Base-by-base conservation (phyloP, 805 yeast genomes). In the Candida maris region DNA sequence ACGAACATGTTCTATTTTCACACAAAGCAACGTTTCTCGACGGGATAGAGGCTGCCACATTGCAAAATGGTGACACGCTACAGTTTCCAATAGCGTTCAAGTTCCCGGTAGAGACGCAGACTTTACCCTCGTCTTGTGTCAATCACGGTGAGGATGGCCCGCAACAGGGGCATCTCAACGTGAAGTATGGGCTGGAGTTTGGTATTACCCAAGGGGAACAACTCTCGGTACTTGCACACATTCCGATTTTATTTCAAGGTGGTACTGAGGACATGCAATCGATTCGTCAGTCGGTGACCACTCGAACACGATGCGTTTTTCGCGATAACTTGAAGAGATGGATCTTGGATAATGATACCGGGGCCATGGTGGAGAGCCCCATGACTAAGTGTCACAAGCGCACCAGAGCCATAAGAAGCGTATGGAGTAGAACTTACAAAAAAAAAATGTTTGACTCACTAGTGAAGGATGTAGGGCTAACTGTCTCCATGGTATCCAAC, bases 71-170 rank as follows among this genome's bases (percentile, higher is more conserved):
- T 13, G 28, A 38, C 8, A 15, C 23, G 8, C 13, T 34, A 4
- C 33, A 38, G 19, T 32, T 34, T 27, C 36, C 35, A 5, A 27
- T 48, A 21, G 19, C 30, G 20, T 48, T 45, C 34, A 22, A 19
- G 23, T 48, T 48, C 27, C 52, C 52, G 2, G 23, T 18, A 9
- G 44, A 46, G 5, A 14, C 32, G 9, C 39, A 40, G 33, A 30
- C 34, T 13, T 38, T 48, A 2, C 52, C 52, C 2, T 41, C 51
- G 14, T 41, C 51, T 9, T 41, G 45, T 32, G 19, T 17, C 3
- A 27, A 20, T 15, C 40, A 44, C 29, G 52, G 52, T 9, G 34
- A 36, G 18, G 24, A 19, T 1, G 44, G 32, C 8, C 34, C 38
- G 14, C 32, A 27, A 23, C 34, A 42, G 17, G 51, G 51, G 16